These are phyloP conservation scores for Penicillium waksmanii DNA, from an alignment of 495 filamentous ascomycete genomes.

Conservation along the genomic window DNA sequence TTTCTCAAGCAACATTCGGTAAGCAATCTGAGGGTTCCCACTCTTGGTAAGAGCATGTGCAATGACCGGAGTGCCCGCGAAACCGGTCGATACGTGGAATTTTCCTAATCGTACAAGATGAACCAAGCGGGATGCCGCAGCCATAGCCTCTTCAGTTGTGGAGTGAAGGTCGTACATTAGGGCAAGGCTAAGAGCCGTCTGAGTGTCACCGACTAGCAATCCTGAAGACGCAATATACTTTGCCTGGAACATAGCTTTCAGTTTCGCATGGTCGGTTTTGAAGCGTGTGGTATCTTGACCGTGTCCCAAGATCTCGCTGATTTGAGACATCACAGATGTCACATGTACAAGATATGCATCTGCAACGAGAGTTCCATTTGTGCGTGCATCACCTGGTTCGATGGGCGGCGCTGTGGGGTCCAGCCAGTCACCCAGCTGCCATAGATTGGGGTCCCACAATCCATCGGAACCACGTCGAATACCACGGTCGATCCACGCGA, in stretches of 20 bases:
- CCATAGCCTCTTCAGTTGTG: slow-evolving; percentile 32
- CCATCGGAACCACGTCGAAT: slow-evolving; percentile 43
- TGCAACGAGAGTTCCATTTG: slow-evolving; percentile 48
- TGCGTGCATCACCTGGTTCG: slow-evolving; percentile 44
- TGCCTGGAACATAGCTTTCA: slow-evolving; percentile 41
- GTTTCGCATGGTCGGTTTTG: slow-evolving; percentile 19
- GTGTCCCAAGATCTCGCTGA: slow-evolving; percentile 30
- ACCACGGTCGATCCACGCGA: slow-evolving; percentile 51
- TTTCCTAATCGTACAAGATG: slow-evolving; percentile 33
- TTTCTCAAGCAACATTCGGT: slow-evolving; percentile 47
- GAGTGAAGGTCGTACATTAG: slow-evolving; percentile 48
- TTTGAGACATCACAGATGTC: slow-evolving; percentile 38
- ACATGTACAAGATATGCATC: slow-evolving; percentile 59
- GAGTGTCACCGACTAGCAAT: slow-evolving; percentile 48
- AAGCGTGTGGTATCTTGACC: slow-evolving; percentile 33
- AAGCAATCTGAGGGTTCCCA: slow-evolving; percentile 35
- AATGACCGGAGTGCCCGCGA: slow-evolving; percentile 57
- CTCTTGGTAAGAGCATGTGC: slow-evolving; percentile 45
- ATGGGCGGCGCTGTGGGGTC: slow-evolving; percentile 54
- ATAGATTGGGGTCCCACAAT: slow-evolving; percentile 41
- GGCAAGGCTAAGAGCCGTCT: slow-evolving; percentile 51
- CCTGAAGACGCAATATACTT: slow-evolving; percentile 50
- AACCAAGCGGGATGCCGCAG: slow-evolving; percentile 37
- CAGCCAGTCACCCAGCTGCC: slow-evolving; percentile 58
- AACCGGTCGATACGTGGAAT: slow-evolving; percentile 58